Evolutionary conservation across 78 protist genomes (phyloP).

Genomic region (Emiliania huxleyi): DNA sequence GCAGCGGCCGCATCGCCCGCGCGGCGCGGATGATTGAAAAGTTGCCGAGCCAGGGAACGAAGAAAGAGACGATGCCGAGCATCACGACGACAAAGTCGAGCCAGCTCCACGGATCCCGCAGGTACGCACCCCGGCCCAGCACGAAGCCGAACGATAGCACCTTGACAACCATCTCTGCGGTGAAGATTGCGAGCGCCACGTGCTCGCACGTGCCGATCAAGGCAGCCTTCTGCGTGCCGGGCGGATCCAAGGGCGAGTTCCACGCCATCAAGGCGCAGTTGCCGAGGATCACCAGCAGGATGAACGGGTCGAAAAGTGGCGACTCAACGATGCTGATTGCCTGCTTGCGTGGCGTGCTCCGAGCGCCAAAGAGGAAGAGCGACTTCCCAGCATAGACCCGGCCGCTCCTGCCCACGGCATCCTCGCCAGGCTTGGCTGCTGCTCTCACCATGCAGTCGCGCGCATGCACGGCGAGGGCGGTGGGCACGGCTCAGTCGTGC

Average conservation of each 20-base stretch:
- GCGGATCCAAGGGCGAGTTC: background rate
- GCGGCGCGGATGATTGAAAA: slow-evolving; percentile 30
- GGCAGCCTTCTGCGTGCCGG: background rate
- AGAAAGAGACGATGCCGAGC: background rate
- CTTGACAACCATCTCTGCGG: slow-evolving; percentile 31
- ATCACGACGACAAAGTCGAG: slow-evolving; percentile 44
- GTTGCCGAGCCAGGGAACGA: background rate
- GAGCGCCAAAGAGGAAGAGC: background rate
- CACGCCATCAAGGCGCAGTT: background rate
- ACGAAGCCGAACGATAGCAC: background rate
- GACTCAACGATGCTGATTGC: background rate
- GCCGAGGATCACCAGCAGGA: background rate
- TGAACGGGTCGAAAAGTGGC: background rate
- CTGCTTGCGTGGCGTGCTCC: background rate
- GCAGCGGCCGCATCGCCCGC: slow-evolving; percentile 62
- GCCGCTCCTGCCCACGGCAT: too few species aligned
- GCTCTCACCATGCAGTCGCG: too few species aligned
- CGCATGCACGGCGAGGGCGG: too few species aligned
- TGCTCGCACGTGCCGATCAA: background rate
- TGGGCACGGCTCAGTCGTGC: too few species aligned
- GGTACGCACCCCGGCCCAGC: background rate
- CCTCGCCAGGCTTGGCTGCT: too few species aligned
- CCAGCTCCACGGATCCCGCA: slow-evolving; percentile 39
- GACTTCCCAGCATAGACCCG: background rate
- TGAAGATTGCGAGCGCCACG: background rate